Evolutionary conservation across 202 grass and related monocot species (phyloP).

Genomic region (Setaria viridis): DNA sequence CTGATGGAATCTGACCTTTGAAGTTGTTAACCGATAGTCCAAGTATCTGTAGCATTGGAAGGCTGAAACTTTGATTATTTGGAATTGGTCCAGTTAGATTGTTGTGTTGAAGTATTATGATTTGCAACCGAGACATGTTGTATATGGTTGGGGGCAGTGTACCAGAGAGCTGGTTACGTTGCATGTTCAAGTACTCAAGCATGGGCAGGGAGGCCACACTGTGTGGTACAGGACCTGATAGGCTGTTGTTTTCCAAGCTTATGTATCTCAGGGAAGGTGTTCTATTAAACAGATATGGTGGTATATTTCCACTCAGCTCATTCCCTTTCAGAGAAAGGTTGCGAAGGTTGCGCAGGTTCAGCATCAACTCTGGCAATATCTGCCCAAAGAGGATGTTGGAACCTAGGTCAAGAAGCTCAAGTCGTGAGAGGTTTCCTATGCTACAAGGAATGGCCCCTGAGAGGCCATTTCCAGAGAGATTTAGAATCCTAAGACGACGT

Average conservation of each 20-base stretch:
- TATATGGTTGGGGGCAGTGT: not conserved
- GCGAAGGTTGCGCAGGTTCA: not conserved
- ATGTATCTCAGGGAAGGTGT: not conserved
- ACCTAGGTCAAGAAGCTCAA: not conserved
- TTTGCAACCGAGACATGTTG: conserved; percentile 16
- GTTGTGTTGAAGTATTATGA: not conserved
- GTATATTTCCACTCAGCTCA: not conserved
- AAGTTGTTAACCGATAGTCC: not conserved
- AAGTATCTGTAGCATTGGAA: not conserved
- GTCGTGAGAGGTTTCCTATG: conserved; percentile 48
- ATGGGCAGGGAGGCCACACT: not conserved
- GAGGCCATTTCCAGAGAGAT: conserved; percentile 41
- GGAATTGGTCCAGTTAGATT: not conserved
- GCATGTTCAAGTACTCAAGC: not conserved
- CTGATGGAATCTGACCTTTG: not conserved
- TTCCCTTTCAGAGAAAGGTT: not conserved
- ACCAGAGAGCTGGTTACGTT: not conserved
- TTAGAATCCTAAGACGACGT: conserved; percentile 43
- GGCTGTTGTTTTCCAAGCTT: not conserved
- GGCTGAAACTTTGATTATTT: not conserved
- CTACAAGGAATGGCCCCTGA: conserved; percentile 28
- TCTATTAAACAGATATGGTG: not conserved
- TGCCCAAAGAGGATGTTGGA: not conserved
- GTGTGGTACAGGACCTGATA: not conserved
- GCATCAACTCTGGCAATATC: not conserved